phyloP scores from a whole-genome alignment of 225 moss, liverwort and hornwort genomes.

The Pseudisothecium myosuroides region DNA sequence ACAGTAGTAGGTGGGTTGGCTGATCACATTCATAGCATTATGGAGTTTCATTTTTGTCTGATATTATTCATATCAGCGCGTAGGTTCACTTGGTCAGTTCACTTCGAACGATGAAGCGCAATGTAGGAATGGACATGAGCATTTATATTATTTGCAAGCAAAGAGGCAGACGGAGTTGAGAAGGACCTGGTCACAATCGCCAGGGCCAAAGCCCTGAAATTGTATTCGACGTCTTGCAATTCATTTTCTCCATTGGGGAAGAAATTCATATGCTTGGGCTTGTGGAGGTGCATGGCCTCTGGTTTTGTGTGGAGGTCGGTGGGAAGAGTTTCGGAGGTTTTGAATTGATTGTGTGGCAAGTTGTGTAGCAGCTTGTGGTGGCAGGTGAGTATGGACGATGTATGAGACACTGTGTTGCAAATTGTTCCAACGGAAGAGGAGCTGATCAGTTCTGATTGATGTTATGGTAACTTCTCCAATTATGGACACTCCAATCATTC shows the following conservation, averaged over 20 bases:
- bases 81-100: background rate
- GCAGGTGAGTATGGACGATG: background rate
- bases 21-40: background rate
- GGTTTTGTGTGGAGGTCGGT: background rate
- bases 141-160: constrained; percentile 6
- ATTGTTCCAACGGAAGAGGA: background rate
- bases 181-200: background rate
- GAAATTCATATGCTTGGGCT: background rate
- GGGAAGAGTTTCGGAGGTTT: background rate
- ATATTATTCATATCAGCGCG: constrained; percentile 20
- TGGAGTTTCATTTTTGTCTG: background rate
- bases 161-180: background rate
- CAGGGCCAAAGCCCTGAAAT: constrained; percentile 3
- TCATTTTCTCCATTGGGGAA: background rate
- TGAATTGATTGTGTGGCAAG: background rate
- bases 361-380: background rate
- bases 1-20: background rate
- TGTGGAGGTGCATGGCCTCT: background rate
- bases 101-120: background rate
- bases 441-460: background rate
- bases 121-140: background rate
- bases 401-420: background rate
- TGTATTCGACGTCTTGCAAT: constrained; percentile 6
- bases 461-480: background rate
- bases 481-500: background rate